Percentiles rank a stretch among this genome's conserved stretches.
phyloP scores from a whole-genome alignment of 2,329 filamentous ascomycete genomes.

The Beauveria sp. region DNA sequence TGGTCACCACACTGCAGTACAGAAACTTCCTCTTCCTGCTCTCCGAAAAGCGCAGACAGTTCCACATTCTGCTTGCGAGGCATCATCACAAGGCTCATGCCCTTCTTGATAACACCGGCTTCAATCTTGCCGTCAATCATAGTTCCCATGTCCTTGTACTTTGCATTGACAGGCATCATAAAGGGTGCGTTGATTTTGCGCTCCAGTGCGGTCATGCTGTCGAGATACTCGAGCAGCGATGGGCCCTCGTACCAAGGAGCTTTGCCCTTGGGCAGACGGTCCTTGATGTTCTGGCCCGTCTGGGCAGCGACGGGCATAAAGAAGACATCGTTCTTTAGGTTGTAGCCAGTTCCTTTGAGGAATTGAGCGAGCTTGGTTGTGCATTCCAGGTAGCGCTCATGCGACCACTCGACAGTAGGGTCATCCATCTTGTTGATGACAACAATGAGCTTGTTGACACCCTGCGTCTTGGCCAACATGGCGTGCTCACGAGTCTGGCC shows the following conservation, averaged over 20 bases:
- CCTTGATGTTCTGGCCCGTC: constrained; percentile 77
- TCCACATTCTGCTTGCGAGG: constrained; percentile 79
- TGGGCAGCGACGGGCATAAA: constrained; percentile 98
- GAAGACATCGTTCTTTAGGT: constrained; percentile 83
- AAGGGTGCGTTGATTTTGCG: constrained; percentile 96
- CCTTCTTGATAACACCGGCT: constrained; percentile 88
- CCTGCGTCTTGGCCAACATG: constrained; percentile 94
- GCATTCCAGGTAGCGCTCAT: constrained; percentile 89
- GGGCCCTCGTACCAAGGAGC: constrained; percentile 83
- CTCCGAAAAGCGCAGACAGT: constrained; percentile 81
- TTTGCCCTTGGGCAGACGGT: constrained; percentile 68
- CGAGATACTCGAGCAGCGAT: constrained; percentile 90
- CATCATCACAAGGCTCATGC: constrained; percentile 84
- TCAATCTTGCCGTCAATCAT: constrained; percentile 98
- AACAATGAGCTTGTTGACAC: constrained; percentile 92
- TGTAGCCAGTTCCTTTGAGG: constrained; percentile 88
- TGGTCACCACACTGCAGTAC: constrained; percentile 89
- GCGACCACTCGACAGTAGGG: constrained; percentile 88
- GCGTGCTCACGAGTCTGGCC: constrained; percentile 97
- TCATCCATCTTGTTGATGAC: constrained; percentile 99
- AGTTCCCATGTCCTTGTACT: constrained; percentile 95
- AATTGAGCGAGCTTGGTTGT: constrained; percentile 80
- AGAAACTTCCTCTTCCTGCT: constrained; percentile 86
- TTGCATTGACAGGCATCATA: constrained; percentile 97
- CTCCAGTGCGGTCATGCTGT: constrained; percentile 84